A percentile compares a stretch with the other conserved stretches of the same genome.
phyloP scores from a whole-genome alignment of 306 rosid genomes.

The Quercus ilex region DNA sequence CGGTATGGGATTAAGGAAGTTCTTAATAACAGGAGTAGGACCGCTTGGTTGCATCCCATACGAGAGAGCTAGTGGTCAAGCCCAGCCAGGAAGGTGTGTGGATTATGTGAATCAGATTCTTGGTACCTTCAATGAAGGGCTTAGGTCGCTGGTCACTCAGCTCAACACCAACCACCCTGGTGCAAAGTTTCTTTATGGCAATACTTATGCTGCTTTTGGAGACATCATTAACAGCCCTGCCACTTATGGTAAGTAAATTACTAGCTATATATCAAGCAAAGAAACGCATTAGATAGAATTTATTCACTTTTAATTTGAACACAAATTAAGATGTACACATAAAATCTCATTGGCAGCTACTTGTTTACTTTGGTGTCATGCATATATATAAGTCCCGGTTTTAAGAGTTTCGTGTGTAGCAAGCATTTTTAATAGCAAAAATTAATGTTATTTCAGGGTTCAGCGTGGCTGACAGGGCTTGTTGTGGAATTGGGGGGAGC shows the following conservation, averaged over 20 bases:
- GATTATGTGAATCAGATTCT: constrained; percentile 64
- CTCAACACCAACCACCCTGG: constrained; percentile 42
- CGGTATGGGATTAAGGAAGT: constrained; percentile 59
- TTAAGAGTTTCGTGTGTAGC: no score
- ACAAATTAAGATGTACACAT: no score
- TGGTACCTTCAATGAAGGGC: constrained; percentile 57
- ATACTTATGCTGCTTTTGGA: constrained; percentile 48
- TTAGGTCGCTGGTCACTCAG: constrained; percentile 48
- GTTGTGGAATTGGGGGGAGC: constrained; percentile 69
- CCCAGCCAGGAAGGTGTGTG: constrained; percentile 52
- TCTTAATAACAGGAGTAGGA: constrained; percentile 59
- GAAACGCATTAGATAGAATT: no score
- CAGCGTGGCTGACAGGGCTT: constrained; percentile 54
- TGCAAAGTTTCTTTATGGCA: constrained; percentile 54
- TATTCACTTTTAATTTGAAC: no score
- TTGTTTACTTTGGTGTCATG: background rate
- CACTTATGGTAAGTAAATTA: constrained; percentile 38
- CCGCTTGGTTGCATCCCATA: constrained; percentile 86
- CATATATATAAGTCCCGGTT: no score
- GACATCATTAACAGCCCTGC: constrained; percentile 75
- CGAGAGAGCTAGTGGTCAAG: constrained; percentile 41
- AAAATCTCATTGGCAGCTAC: no score
- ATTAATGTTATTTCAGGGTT: constrained; percentile 48
- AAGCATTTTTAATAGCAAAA: background rate
- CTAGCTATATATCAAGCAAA: no score